phyloP scores from a whole-genome alignment of 1,139 yeast species.

The Lizanozyma gosingica region DNA sequence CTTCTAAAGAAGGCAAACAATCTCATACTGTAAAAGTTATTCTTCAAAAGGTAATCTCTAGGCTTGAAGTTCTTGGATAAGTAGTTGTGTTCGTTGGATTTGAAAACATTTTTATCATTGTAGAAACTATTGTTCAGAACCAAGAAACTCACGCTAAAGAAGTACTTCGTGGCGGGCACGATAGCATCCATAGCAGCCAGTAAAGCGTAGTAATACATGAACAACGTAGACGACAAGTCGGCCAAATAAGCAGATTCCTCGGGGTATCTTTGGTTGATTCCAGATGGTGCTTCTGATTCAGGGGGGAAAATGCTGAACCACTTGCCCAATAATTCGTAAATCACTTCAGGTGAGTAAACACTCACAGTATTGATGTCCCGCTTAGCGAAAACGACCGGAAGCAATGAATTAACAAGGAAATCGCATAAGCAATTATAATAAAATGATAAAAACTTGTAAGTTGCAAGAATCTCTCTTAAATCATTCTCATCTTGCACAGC shows the following conservation, averaged over 20 bases:
- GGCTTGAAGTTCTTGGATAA: slow-evolving; percentile 6
- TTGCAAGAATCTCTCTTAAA: background rate
- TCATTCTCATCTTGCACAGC: background rate
- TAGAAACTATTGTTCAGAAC: slow-evolving; percentile 11
- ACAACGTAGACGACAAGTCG: slow-evolving; percentile 15
- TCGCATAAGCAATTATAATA: background rate
- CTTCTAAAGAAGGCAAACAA: slow-evolving; percentile 19
- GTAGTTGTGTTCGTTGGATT: slow-evolving; percentile 8
- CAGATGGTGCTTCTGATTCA: background rate
- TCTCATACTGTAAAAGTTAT: slow-evolving; percentile 19
- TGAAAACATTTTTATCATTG: slow-evolving; percentile 9
- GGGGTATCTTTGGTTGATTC: background rate
- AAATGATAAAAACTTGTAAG: background rate
- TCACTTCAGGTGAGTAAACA: background rate
- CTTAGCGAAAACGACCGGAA: background rate
- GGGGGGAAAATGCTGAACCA: slow-evolving; percentile 1
- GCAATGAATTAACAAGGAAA: background rate
- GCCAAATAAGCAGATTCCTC: slow-evolving; percentile 12
- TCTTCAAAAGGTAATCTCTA: slow-evolving; percentile 15
- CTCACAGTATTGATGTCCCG: background rate
- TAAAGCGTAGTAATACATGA: slow-evolving; percentile 17
- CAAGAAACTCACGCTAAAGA: slow-evolving; percentile 16
- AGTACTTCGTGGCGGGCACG: slow-evolving; percentile 17
- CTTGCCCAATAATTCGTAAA: slow-evolving; percentile 1
- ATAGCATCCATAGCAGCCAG: slow-evolving; percentile 19